These are phyloP conservation scores for Lachnellula occidentalis DNA, from an alignment of 2,329 filamentous ascomycete species.

Conservation along the genomic window DNA sequence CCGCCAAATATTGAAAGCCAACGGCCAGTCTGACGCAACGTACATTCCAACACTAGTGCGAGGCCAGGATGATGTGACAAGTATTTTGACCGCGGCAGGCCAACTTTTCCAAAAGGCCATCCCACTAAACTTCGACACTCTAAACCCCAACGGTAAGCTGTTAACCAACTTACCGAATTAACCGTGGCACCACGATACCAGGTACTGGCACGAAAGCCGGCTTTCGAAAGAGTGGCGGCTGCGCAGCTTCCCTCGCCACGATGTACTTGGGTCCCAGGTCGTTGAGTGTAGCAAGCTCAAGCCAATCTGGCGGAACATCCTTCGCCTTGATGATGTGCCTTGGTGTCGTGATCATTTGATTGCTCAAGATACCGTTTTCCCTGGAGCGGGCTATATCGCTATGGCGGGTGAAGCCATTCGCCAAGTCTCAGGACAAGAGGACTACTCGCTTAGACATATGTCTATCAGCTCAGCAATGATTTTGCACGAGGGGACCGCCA, in stretches of 20 bases:
- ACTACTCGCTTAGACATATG: slow-evolving; percentile 5
- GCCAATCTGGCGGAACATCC: slow-evolving; percentile 28
- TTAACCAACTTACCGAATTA: no score
- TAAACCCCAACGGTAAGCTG: no score
- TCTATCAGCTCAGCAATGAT: slow-evolving; percentile 20
- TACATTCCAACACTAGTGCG: no score
- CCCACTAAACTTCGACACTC: no score
- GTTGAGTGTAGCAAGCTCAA: slow-evolving; percentile 18
- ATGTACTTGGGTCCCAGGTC: slow-evolving; percentile 24
- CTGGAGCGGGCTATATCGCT: slow-evolving; percentile 36
- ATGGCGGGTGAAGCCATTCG: slow-evolving; percentile 17
- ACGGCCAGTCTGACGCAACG: no score
- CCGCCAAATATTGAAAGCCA: slow-evolving; percentile 21
- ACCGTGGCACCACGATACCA: no score
- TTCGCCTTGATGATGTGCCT: slow-evolving; percentile 32
- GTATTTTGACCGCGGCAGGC: no score
- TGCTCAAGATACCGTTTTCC: slow-evolving; percentile 43
- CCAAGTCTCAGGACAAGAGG: slow-evolving; percentile 20
- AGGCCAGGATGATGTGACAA: no score
- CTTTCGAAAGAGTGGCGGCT: no score
- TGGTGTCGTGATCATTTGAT: slow-evolving; percentile 48
- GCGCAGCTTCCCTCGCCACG: slow-evolving; percentile 39
- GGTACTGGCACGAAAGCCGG: no score
- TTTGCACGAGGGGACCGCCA: no score
- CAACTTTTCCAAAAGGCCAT: no score